Evolutionary conservation across 768 basidiomycete species (phyloP), one percentile per base, ranked within the genome.

Genomic region (Tylopilus balloui): DNA sequence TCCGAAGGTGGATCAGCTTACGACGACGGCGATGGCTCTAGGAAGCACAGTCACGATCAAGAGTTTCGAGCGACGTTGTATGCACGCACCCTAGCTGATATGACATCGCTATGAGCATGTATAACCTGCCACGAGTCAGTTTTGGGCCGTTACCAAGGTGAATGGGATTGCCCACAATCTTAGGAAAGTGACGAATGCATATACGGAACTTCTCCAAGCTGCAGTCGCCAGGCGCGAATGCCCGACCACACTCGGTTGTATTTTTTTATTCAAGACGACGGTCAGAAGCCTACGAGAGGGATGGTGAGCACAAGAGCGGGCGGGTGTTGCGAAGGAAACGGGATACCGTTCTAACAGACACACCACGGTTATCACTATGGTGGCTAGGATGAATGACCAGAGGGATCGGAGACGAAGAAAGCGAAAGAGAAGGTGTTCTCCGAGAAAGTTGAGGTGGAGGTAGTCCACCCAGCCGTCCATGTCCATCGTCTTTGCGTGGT

Each of bases 71-170:
- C 5, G 21, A 42, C 3, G 15, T 19, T 9, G 31, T 31, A 35
- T 38, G 32, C 17, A 73, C 84, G 65, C 59, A 86, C 86, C 82
- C 77, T n/a, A 79, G 48, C 47, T 86, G 78, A 53, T 83, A 79
- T 19, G 84, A 79, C 84, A 87, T 87, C 21, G 81, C 76, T 44
- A 83, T 70, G 14, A 88, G 73, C 84, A 88, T 87, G 59, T 87
- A 88, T 51, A 78, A 66, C 47, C 85, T 87, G 13, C 15, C 17
- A 21, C 37, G 44, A 41, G 49, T 55, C 48, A n/a, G 43, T 29
- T 29, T 38, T 8, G 27, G 20, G 29, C 24, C 7, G 25, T 13
- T 19, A 42, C 32, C 3, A 35, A 21, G n/a, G n/a, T n/a, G 17
- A 14, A 47, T 0, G 23, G 13, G 35, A 7, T 10, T 12, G 32